These are phyloP conservation scores for Musa troglodytarum DNA, from an alignment of 176 grass and related monocot genomes.

Conservation along the genomic window DNA sequence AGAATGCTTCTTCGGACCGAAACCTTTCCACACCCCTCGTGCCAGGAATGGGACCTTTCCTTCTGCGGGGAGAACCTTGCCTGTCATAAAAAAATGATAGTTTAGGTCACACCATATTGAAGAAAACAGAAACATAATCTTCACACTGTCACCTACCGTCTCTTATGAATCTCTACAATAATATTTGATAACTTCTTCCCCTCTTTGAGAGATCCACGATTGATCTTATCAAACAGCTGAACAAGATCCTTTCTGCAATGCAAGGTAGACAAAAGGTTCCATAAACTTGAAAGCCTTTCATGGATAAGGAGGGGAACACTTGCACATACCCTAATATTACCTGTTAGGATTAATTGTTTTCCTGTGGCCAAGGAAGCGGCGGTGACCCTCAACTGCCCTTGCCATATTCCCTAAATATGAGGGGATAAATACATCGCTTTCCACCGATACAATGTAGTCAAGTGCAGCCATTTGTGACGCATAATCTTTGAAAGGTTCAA, in stretches of 20 bases:
- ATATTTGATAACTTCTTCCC: constrained; percentile 50
- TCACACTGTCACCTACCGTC: constrained; percentile 34
- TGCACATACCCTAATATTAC: constrained; percentile 18
- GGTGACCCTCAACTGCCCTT: constrained; percentile 46
- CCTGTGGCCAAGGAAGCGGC: constrained; percentile 62
- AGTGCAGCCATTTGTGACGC: constrained; percentile 54
- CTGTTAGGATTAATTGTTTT: constrained; percentile 84
- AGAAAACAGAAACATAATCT: neutral
- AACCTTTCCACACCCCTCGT: constrained; percentile 81
- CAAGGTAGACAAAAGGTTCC: constrained; percentile 1
- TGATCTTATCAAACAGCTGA: constrained; percentile 77
- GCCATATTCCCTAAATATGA: constrained; percentile 53
- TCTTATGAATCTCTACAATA: constrained; percentile 70
- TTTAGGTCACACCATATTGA: neutral
- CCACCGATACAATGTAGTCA: constrained; percentile 49
- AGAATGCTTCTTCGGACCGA: constrained; percentile 85
- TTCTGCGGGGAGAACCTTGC: constrained; percentile 72
- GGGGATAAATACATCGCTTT: constrained; percentile 52
- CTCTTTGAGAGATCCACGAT: constrained; percentile 47
- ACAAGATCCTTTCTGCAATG: constrained; percentile 78
- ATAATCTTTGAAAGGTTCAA: constrained; percentile 43
- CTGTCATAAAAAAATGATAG: constrained; percentile 16
- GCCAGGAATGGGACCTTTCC: constrained; percentile 72
- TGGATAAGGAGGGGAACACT: neutral
- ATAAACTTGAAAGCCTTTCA: constrained; percentile 1